Conservation (phyloP, 352 stramenopile genomes). For the Globisporangium uncinulatum region DNA sequence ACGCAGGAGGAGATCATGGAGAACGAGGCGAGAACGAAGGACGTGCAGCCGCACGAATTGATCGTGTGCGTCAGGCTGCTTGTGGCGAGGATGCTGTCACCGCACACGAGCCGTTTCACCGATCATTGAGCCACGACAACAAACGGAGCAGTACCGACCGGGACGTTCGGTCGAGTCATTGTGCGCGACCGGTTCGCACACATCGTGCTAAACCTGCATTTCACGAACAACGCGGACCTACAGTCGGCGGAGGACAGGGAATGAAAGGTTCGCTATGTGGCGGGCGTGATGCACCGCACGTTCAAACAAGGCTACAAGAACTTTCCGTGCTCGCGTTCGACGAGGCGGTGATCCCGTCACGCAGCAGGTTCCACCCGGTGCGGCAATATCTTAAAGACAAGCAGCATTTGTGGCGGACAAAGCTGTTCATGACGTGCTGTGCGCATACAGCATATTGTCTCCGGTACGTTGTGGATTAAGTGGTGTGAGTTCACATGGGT, state of each 20-base stretch:
- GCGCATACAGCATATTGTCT: background rate
- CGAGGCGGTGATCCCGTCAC: background rate
- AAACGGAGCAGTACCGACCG: background rate
- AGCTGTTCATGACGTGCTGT: slow-evolving; percentile 2
- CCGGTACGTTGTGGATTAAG: background rate
- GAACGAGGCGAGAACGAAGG: too few relatives aligned
- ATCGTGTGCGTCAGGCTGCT: background rate
- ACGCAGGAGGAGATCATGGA: too few relatives aligned
- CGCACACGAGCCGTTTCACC: background rate
- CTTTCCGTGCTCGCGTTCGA: background rate
- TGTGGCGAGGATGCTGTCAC: background rate
- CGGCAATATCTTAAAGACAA: background rate
- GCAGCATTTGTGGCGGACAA: background rate
- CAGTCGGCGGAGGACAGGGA: background rate
- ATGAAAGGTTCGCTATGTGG: slow-evolving; percentile 5
- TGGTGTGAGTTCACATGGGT: background rate
- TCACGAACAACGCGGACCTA: slow-evolving; percentile 2
- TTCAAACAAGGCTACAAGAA: background rate
- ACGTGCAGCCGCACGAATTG: background rate
- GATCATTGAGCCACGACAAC: background rate
- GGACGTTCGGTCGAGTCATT: slow-evolving; percentile 1
- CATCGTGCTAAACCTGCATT: slow-evolving; percentile 2
- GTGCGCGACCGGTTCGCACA: background rate
- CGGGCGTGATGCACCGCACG: background rate
- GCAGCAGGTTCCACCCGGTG: background rate